Percentiles rank a stretch among this genome's conserved stretches.
Conservation (phyloP, 148 eudicot genomes). For the Rheum nobile region DNA sequence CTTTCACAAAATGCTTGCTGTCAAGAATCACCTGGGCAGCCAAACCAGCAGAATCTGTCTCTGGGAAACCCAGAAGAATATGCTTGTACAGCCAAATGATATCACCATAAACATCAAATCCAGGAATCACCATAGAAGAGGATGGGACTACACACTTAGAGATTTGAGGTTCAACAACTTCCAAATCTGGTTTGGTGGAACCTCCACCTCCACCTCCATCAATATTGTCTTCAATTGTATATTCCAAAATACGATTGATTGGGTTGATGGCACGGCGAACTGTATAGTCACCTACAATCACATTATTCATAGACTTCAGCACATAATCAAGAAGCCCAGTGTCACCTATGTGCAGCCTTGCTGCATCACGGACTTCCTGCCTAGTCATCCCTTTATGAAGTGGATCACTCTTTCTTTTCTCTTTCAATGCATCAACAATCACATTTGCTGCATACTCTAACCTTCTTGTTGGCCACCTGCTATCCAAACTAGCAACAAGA, state of each 20-base stretch:
- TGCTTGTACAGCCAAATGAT: slow-evolving; percentile 31
- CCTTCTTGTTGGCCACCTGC: slow-evolving; percentile 74
- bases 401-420: slow-evolving; percentile 22
- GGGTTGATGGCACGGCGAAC: slow-evolving; percentile 48
- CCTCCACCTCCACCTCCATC: slow-evolving; percentile 11
- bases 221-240: slow-evolving; percentile 34
- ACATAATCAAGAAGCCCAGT: slow-evolving; percentile 87
- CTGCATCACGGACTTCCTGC: slow-evolving; percentile 86
- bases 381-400: slow-evolving; percentile 51
- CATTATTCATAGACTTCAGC: slow-evolving; percentile 72
- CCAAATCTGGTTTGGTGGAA: slow-evolving; percentile 9
- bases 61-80: slow-evolving; percentile 27
- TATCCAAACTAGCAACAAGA: slow-evolving; percentile 49
- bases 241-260: slow-evolving; percentile 38
- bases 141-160: neutral
- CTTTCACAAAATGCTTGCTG: slow-evolving; percentile 65
- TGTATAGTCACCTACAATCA: slow-evolving; percentile 41
- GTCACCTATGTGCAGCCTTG: slow-evolving; percentile 71
- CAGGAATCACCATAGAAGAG: slow-evolving; percentile 7
- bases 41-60: slow-evolving; percentile 20
- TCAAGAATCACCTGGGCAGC: slow-evolving; percentile 45
- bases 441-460: slow-evolving; percentile 66
- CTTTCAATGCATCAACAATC: slow-evolving; percentile 59
- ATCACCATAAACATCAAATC: slow-evolving; percentile 37
- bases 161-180: slow-evolving; percentile 7